Percentiles rank a stretch among this genome's conserved stretches.
Evolutionary conservation across 2,329 filamentous ascomycete genomes (phyloP).

Genomic region (Diaporthe aspalathi): DNA sequence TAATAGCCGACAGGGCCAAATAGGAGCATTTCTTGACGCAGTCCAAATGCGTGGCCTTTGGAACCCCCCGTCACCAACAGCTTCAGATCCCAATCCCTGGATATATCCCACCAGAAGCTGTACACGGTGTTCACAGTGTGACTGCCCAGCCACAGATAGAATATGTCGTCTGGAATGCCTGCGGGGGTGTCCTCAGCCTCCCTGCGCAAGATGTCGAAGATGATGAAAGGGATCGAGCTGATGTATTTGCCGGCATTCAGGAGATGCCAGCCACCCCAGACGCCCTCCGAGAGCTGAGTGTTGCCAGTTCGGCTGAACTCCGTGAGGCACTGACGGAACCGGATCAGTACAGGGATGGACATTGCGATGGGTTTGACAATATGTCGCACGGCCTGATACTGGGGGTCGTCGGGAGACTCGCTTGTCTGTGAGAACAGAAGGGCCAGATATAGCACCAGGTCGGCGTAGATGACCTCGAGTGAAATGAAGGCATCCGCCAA

Average conservation of each 20-base stretch:
- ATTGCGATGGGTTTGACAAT: constrained; percentile 20
- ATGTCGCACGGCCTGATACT: constrained; percentile 7
- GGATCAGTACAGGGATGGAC: not conserved
- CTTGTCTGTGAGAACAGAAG: not conserved
- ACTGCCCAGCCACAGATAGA: constrained; percentile 22
- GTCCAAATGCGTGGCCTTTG: not conserved
- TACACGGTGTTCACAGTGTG: constrained; percentile 1
- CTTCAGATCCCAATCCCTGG: constrained; percentile 17
- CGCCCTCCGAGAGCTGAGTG: constrained; percentile 2
- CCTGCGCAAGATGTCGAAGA: constrained; percentile 14
- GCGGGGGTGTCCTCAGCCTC: constrained; percentile 19
- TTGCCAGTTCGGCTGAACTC: constrained; percentile 6
- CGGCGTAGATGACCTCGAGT: constrained; percentile 1
- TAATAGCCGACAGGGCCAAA: constrained; percentile 6
- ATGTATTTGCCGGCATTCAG: constrained; percentile 22
- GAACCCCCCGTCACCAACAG: constrained; percentile 1
- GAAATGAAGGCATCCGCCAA: constrained; percentile 17
- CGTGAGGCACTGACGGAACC: constrained; percentile 13
- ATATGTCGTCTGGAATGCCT: constrained; percentile 5
- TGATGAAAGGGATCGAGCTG: constrained; percentile 22
- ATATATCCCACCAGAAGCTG: constrained; percentile 26
- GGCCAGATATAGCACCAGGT: not conserved
- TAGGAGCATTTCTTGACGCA: not conserved
- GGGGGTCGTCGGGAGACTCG: constrained; percentile 5
- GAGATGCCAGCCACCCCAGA: constrained; percentile 21